phyloP scores from a whole-genome alignment of 2,329 filamentous ascomycete species.

The Westerdykella aurantiaca region DNA sequence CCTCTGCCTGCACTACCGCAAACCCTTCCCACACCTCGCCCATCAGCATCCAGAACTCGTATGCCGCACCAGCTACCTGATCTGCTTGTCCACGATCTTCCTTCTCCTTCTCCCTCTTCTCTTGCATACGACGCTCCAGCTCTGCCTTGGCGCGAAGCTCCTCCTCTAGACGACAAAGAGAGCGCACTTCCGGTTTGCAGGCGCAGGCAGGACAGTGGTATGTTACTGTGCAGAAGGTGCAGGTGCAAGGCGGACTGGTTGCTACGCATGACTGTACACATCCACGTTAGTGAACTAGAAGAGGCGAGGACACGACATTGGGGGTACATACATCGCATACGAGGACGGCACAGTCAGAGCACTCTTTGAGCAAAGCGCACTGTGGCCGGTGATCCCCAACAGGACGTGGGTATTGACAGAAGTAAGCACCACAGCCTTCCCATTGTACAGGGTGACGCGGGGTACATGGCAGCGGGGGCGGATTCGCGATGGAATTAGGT shows the following conservation, averaged over 20 bases:
- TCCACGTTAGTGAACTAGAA: slow-evolving; percentile 8
- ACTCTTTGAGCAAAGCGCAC: slow-evolving; percentile 36
- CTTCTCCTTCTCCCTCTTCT: slow-evolving; percentile 27
- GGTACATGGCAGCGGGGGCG: slow-evolving; percentile 35
- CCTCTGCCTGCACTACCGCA: background rate
- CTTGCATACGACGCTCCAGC: slow-evolving; percentile 23
- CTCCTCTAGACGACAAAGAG: slow-evolving; percentile 33
- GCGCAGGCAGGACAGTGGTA: slow-evolving; percentile 38
- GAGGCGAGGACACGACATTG: background rate
- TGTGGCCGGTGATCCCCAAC: slow-evolving; percentile 36
- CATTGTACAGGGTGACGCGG: slow-evolving; percentile 40
- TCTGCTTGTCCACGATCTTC: slow-evolving; percentile 32
- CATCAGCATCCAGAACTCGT: slow-evolving; percentile 30
- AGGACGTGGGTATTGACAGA: slow-evolving; percentile 36
- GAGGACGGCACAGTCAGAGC: slow-evolving; percentile 35
- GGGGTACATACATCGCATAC: slow-evolving; percentile 37
- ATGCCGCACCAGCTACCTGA: slow-evolving; percentile 30
- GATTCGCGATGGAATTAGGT: slow-evolving; percentile 25
- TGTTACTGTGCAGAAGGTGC: slow-evolving; percentile 35
- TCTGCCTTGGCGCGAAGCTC: slow-evolving; percentile 29
- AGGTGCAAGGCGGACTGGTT: slow-evolving; percentile 31
- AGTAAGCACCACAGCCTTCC: slow-evolving; percentile 41
- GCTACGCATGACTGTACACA: slow-evolving; percentile 24
- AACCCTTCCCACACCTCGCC: slow-evolving; percentile 9
- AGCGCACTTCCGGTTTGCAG: slow-evolving; percentile 27